Evolutionary conservation across 352 stramenopile species (phyloP).

Genomic region (Thraustotheca clavata): DNA sequence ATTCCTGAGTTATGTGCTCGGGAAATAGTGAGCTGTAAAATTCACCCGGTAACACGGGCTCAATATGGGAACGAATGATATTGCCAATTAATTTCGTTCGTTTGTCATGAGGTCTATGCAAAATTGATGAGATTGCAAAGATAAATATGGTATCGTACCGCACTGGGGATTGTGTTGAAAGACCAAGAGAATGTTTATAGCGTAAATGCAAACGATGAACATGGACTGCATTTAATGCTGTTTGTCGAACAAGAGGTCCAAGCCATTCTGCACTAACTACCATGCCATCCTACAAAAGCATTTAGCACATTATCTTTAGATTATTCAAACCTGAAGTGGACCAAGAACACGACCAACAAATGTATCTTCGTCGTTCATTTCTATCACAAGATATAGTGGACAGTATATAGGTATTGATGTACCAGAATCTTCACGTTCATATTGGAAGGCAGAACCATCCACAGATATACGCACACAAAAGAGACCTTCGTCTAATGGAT

Average conservation of each 20-base stretch:
- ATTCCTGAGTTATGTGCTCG: background rate
- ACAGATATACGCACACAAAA: conserved; percentile 78
- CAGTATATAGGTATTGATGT: background rate
- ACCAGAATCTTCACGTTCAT: conserved; percentile 38
- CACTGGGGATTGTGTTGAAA: conserved; percentile 17
- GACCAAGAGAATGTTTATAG: conserved; percentile 17
- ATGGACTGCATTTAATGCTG: conserved; percentile 57
- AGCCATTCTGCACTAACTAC: conserved; percentile 78
- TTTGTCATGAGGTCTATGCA: conserved; percentile 40
- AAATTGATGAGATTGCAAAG: background rate
- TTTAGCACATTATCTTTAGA: background rate
- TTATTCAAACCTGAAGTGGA: conserved; percentile 38
- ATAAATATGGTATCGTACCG: background rate
- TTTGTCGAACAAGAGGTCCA: conserved; percentile 69
- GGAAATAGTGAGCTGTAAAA: conserved; percentile 80
- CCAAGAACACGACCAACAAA: conserved; percentile 74
- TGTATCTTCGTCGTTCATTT: conserved; percentile 71
- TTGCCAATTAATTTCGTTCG: conserved; percentile 59
- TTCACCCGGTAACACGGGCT: conserved; percentile 68
- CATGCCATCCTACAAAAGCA: conserved; percentile 44
- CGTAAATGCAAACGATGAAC: conserved; percentile 15
- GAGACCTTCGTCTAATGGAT: conserved; percentile 73
- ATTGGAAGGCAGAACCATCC: conserved; percentile 70
- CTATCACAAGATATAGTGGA: conserved; percentile 27
- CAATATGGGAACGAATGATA: conserved; percentile 74